Evolutionary conservation across 495 filamentous ascomycete genomes (phyloP), one percentile per base, ranked within the genome.

Genomic region (Staphylotrichum tortipilum): DNA sequence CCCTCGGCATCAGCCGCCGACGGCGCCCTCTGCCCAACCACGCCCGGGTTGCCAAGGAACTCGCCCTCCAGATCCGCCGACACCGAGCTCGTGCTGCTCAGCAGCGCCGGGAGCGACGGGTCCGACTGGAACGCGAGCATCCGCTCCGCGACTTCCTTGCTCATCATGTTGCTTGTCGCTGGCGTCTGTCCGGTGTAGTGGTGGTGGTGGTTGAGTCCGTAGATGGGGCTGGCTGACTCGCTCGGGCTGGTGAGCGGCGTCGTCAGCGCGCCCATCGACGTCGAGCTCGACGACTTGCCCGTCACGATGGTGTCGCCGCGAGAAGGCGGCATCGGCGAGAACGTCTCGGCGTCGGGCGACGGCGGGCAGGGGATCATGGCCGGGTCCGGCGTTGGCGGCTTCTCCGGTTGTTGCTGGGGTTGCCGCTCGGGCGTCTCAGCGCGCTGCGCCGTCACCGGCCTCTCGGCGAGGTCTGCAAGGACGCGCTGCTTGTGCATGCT

Each of bases 31-130:
- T 60, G 62, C 36, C 62, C 59, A 24, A 73, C 57, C 6, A 69
- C 59, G 4, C 75, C 75, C 6, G 76, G 76, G n/a, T 64, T 62
- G 44, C 69, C 58, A 12, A 78, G 64, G 36, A 78, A 74, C 26
- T 80, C 76, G 6, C 70, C 75, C 54, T 80, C 78, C 1, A 69
- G 59, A 36, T 79, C 75, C 11, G 71, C 80, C 17, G 82, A 88
- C 17, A 88, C 68, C n/a, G 85, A 89, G 23, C 84, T 86, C n/a
- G 84, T 83, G n/a, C 84, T 81, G 26, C 84, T 88, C 12, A 87
- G 71, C 6, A 89, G 76, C 33, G 85, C 85, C 3, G 85, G 85
- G 6, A 89, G 75, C 35, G 84, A 87, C 12, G 85, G 84, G 53
- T 88, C 82, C 14, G 84, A 86, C 31, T 76, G 79, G 59, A 81